These are phyloP conservation scores for Diplotaxis tenuifolia DNA, from an alignment of 345 rosid species.

Conservation along the genomic window DNA sequence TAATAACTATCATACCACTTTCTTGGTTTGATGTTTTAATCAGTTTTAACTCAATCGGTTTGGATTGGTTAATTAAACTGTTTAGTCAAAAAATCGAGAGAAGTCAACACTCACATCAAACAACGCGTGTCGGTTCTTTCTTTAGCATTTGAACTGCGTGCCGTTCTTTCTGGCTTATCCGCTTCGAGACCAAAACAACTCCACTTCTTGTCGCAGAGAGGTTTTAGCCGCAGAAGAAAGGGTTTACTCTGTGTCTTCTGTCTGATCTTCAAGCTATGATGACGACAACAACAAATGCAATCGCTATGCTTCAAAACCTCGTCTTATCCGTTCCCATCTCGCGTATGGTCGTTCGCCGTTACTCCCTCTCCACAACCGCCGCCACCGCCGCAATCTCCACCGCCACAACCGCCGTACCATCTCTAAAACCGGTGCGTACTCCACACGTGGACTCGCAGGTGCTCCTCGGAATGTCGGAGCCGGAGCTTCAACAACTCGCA, in stretches of 20 bases:
- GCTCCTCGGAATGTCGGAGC: slow-evolving; percentile 90
- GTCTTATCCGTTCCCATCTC: slow-evolving; percentile 53
- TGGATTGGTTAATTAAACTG: neutral
- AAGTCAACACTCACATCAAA: neutral
- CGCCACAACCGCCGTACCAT: slow-evolving; percentile 29
- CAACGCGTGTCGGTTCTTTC: slow-evolving; percentile 11
- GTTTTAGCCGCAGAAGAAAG: slow-evolving; percentile 42
- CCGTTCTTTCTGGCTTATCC: slow-evolving; percentile 33
- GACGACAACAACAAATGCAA: slow-evolving; percentile 45
- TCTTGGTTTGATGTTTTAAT: neutral
- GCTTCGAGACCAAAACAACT: slow-evolving; percentile 10
- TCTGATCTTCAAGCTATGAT: slow-evolving; percentile 9
- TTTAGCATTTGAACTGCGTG: neutral
- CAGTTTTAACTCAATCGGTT: neutral
- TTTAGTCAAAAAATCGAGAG: neutral
- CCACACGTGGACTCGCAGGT: slow-evolving; percentile 57
- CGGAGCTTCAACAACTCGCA: slow-evolving; percentile 83
- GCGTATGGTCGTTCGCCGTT: slow-evolving; percentile 44
- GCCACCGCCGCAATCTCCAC: slow-evolving; percentile 22
- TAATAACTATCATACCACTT: too few relatives aligned
- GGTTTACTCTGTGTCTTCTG: slow-evolving; percentile 2
- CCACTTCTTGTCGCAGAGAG: slow-evolving; percentile 22
- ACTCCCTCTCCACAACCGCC: slow-evolving; percentile 41
- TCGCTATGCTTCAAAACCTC: slow-evolving; percentile 61
- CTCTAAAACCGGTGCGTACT: slow-evolving; percentile 44